phyloP scores from a whole-genome alignment of 768 basidiomycete species.

The Cantharellus anzutake region DNA sequence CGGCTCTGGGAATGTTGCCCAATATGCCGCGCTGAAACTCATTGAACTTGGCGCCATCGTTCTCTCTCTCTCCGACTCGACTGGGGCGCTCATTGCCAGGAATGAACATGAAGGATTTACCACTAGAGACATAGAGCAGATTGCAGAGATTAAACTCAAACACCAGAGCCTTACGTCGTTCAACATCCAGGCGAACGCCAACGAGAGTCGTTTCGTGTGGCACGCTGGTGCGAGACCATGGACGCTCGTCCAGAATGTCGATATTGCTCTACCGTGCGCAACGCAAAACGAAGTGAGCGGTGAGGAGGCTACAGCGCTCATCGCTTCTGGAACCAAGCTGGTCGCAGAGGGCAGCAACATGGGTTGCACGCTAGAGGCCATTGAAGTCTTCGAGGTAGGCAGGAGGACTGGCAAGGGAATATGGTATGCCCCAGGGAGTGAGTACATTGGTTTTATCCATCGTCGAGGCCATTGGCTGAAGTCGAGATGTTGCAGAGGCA shows the following conservation, averaged over 20 bases:
- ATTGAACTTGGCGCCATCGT: slow-evolving; percentile 58
- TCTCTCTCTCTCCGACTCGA: slow-evolving; percentile 55
- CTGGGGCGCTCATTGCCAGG: slow-evolving; percentile 36
- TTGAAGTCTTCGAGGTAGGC: slow-evolving; percentile 48
- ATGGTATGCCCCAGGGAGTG: slow-evolving; percentile 62
- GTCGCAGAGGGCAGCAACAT: slow-evolving; percentile 66
- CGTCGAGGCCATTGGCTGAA: slow-evolving; percentile 2
- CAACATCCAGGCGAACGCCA: slow-evolving; percentile 7
- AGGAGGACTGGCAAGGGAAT: slow-evolving; percentile 29
- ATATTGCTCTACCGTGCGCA: slow-evolving; percentile 50
- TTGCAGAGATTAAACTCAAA: slow-evolving; percentile 19
- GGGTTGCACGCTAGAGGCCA: slow-evolving; percentile 55
- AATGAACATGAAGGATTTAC: slow-evolving; percentile 27
- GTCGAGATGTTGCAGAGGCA: slow-evolving; percentile 19
- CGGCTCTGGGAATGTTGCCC: slow-evolving; percentile 58
- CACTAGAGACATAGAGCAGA: slow-evolving; percentile 11
- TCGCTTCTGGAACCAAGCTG: slow-evolving; percentile 48
- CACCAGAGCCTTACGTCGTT: slow-evolving; percentile 16
- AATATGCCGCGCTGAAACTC: slow-evolving; percentile 57
- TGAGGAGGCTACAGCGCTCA: slow-evolving; percentile 49
- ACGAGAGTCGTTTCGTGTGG: slow-evolving; percentile 13
- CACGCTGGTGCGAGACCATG: slow-evolving; percentile 40
- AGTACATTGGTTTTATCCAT: slow-evolving; percentile 12
- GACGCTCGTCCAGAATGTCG: slow-evolving; percentile 40
- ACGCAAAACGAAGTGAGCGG: slow-evolving; percentile 54